Percentiles rank a stretch among this genome's conserved stretches.
Conservation (phyloP, 2,329 filamentous ascomycete species). For the Alternaria panax region DNA sequence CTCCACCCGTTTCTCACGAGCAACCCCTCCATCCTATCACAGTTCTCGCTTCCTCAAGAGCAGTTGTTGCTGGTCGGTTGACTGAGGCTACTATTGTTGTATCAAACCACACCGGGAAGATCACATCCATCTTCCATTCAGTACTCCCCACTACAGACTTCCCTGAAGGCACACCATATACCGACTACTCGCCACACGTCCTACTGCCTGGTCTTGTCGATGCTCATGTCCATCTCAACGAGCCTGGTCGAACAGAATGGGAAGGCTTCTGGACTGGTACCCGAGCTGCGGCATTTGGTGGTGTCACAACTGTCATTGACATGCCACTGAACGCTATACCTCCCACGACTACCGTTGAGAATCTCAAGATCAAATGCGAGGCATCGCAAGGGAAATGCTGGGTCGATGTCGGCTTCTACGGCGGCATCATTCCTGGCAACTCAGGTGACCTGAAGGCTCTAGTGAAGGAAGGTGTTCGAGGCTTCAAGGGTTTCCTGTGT, state of each 20-base stretch:
- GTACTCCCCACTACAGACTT: conserved; percentile 80
- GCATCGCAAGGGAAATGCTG: conserved; percentile 90
- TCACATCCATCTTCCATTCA: conserved; percentile 74
- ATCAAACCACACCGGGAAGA: conserved; percentile 81
- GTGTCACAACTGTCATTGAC: conserved; percentile 95
- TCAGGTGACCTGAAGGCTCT: conserved; percentile 77
- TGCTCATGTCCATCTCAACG: conserved; percentile 96
- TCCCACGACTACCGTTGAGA: conserved; percentile 86
- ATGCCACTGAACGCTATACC: conserved; percentile 98
- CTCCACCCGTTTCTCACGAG: conserved; percentile 38
- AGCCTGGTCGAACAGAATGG: conserved; percentile 97
- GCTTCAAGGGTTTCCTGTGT: conserved; percentile 98
- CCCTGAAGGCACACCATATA: conserved; percentile 74
- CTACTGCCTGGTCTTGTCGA: conserved; percentile 92
- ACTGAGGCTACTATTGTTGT: conserved; percentile 85
- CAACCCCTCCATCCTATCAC: conserved; percentile 60
- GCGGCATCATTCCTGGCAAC: conserved; percentile 92
- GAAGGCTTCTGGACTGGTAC: conserved; percentile 97
- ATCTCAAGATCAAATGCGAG: conserved; percentile 82
- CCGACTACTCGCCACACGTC: conserved; percentile 83
- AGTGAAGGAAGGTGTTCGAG: conserved; percentile 84
- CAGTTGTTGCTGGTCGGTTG: conserved; percentile 77
- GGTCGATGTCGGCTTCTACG: conserved; percentile 99
- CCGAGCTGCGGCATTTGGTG: conserved; percentile 89
- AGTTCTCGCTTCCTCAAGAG: conserved; percentile 84